These are phyloP conservation scores for Chaetomium olivaceum DNA, from an alignment of 2,329 filamentous ascomycete genomes.

Conservation along the genomic window DNA sequence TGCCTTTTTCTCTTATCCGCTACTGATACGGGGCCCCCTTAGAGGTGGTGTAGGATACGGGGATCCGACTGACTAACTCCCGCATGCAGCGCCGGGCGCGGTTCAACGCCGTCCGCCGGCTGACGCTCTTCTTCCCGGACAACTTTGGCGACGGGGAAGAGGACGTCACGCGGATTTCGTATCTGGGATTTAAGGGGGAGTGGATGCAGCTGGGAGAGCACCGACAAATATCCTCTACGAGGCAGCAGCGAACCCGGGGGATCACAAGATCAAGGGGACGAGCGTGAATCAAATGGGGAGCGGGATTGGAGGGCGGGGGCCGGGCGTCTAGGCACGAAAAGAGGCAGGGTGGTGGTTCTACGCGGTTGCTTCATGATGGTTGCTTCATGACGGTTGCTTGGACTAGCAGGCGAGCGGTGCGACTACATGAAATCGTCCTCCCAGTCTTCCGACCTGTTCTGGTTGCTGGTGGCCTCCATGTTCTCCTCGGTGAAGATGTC, in stretches of 20 bases:
- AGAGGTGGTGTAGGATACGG: too few relatives aligned
- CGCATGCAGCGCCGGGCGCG: conserved; percentile 65
- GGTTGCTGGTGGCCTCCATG: conserved; percentile 76
- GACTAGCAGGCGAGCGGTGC: background rate
- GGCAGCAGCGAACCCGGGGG: conserved; percentile 84
- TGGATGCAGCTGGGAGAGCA: conserved; percentile 85
- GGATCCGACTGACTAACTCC: background rate
- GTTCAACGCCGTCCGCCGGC: conserved; percentile 80
- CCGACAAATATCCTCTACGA: conserved; percentile 89
- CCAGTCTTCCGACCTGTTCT: conserved; percentile 75
- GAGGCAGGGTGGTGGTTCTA: background rate
- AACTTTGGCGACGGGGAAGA: conserved; percentile 83
- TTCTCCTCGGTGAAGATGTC: conserved; percentile 84
- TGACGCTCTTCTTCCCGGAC: conserved; percentile 87
- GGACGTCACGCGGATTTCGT: conserved; percentile 75
- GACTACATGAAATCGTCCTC: conserved; percentile 89
- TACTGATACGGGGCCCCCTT: too few relatives aligned
- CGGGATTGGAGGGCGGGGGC: conserved; percentile 47
- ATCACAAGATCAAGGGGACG: conserved; percentile 71
- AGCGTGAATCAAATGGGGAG: conserved; percentile 56
- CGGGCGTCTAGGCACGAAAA: conserved; percentile 35
- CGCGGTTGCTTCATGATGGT: conserved; percentile 36
- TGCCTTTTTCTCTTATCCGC: background rate
- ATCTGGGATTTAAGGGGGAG: conserved; percentile 91
- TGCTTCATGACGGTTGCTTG: conserved; percentile 26